Conservation (phyloP, 352 stramenopile genomes). For the Thraustochytrium aureum region DNA sequence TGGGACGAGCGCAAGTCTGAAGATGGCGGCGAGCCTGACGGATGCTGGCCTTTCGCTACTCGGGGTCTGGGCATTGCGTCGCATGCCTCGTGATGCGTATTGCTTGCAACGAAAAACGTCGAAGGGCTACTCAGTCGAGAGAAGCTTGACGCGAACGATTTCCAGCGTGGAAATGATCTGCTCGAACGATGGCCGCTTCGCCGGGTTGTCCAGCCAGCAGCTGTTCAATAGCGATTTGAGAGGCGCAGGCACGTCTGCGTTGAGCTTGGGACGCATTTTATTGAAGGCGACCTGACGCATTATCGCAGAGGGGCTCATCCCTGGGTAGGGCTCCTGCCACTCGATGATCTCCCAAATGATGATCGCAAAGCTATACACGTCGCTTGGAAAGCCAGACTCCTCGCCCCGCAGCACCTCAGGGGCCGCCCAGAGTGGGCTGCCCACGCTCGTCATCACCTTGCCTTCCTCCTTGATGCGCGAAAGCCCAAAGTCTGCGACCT, state of each 20-base stretch:
- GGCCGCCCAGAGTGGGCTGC: constrained; percentile 39
- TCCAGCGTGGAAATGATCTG: no score
- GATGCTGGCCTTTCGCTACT: no score
- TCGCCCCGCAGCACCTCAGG: constrained; percentile 46
- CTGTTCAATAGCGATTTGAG: background rate
- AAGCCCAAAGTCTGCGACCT: constrained; percentile 58
- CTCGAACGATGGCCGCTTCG: constrained; percentile 27
- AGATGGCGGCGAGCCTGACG: no score
- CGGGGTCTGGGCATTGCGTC: no score
- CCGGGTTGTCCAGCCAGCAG: constrained; percentile 21
- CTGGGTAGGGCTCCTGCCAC: constrained; percentile 38
- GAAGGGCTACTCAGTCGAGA: no score
- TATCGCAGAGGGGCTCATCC: constrained; percentile 8
- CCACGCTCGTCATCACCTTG: constrained; percentile 53
- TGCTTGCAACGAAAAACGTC: no score
- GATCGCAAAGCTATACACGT: constrained; percentile 54
- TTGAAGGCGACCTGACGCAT: constrained; percentile 32
- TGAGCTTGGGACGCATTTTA: constrained; percentile 20
- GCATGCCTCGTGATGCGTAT: no score
- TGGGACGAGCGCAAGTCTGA: no score
- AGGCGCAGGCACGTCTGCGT: background rate
- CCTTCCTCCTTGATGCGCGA: constrained; percentile 51
- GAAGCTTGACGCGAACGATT: no score
- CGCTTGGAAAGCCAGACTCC: constrained; percentile 11
- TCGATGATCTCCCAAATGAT: constrained; percentile 49